Percentiles rank a stretch among this genome's conserved stretches.
These are phyloP conservation scores for Dothidotthia symphoricarpi DNA, from an alignment of 2,329 filamentous ascomycete species.

Conservation along the genomic window DNA sequence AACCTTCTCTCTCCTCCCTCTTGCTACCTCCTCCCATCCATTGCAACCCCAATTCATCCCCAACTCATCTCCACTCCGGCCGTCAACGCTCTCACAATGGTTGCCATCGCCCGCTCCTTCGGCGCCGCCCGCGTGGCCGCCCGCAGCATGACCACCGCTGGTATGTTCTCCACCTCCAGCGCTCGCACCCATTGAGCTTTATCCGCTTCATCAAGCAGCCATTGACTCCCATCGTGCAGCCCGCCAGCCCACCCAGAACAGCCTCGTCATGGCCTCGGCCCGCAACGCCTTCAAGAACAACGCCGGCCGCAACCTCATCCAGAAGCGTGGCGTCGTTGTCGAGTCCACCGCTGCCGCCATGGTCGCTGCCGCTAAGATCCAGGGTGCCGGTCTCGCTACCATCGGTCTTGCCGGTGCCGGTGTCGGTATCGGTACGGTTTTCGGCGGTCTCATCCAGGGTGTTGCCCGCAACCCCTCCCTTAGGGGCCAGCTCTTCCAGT, in stretches of 20 bases:
- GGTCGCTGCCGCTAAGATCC: conserved; percentile 45
- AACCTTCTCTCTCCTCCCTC: no score
- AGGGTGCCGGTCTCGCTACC: conserved; percentile 60
- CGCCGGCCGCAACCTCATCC: conserved; percentile 42
- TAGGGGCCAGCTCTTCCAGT: conserved; percentile 92
- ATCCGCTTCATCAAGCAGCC: conserved; percentile 28
- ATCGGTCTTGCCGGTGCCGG: conserved; percentile 89
- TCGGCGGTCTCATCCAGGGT: conserved; percentile 83
- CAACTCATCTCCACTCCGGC: conserved; percentile 42
- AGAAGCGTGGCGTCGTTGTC: conserved; percentile 44
- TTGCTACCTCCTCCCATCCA: conserved; percentile 26
- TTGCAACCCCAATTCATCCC: conserved; percentile 41
- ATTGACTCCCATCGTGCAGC: conserved; percentile 37
- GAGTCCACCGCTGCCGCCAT: conserved; percentile 45
- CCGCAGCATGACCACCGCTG: conserved; percentile 42
- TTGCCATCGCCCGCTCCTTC: conserved; percentile 43
- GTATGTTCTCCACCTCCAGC: conserved; percentile 40
- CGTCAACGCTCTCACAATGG: conserved; percentile 40
- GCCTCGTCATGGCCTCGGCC: conserved; percentile 41
- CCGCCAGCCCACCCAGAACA: conserved; percentile 38
- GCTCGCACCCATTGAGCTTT: conserved; percentile 35
- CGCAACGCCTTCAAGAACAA: conserved; percentile 44
- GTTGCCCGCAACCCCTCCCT: conserved; percentile 93
- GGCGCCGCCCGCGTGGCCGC: conserved; percentile 43
- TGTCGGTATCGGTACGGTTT: conserved; percentile 95